These are phyloP conservation scores for Coniferiporia weirii DNA, from an alignment of 1,284 basidiomycete genomes.

Conservation along the genomic window DNA sequence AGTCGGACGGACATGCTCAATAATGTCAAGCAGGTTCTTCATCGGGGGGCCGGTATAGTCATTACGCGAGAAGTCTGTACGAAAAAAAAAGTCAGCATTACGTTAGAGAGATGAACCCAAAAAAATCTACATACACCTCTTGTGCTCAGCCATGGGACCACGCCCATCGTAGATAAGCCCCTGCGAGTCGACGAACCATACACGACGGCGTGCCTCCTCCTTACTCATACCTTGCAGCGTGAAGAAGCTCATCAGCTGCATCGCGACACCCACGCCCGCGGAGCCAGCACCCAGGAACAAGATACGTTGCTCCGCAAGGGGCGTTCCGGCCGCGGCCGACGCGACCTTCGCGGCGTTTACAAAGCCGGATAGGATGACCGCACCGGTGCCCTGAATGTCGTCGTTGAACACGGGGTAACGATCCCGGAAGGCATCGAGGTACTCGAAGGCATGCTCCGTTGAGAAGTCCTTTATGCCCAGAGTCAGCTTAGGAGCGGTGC, in stretches of 20 bases:
- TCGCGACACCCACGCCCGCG: conserved; percentile 85
- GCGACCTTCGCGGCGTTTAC: conserved; percentile 82
- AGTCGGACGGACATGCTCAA: conserved; percentile 86
- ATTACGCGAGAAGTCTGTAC: conserved; percentile 70
- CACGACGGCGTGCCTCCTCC: conserved; percentile 72
- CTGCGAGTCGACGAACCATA: conserved; percentile 86
- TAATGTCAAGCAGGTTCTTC: conserved; percentile 73
- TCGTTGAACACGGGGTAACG: conserved; percentile 87
- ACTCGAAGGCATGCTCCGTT: conserved; percentile 82
- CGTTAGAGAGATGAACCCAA: not conserved
- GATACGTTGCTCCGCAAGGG: conserved; percentile 76
- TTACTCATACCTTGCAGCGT: conserved; percentile 69
- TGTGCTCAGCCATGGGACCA: conserved; percentile 75
- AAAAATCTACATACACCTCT: conserved; percentile 53
- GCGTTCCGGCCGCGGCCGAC: conserved; percentile 62
- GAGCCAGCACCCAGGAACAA: conserved; percentile 90
- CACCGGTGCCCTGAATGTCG: conserved; percentile 86
- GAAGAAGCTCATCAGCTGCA: conserved; percentile 88
- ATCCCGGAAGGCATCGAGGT: conserved; percentile 70
- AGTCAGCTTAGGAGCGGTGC: not conserved
- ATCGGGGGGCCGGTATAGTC: conserved; percentile 77
- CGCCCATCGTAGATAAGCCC: conserved; percentile 75
- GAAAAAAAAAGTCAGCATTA: not conserved
- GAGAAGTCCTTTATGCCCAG: conserved; percentile 61
- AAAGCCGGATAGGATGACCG: conserved; percentile 89